These are phyloP conservation scores for Tulasnella sp. DNA, from an alignment of 768 basidiomycete species.

Conservation along the genomic window DNA sequence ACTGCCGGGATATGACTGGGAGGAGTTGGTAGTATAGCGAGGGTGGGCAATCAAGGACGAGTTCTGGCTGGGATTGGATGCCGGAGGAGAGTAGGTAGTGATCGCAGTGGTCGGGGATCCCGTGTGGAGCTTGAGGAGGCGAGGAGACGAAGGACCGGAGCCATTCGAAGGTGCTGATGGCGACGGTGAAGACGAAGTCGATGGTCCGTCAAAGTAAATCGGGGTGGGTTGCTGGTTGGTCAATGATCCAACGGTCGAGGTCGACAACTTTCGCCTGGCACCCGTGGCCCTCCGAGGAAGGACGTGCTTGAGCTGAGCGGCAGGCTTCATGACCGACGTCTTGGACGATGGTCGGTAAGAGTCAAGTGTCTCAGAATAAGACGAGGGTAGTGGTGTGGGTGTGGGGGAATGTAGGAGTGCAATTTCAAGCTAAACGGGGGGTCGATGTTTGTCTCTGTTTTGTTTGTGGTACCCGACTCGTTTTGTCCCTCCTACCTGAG, in stretches of 20 bases:
- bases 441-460: too few relatives aligned
- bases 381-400: neutral
- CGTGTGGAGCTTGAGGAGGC: neutral
- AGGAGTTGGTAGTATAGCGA: constrained; percentile 1
- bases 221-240: constrained; percentile 3
- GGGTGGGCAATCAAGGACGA: neutral
- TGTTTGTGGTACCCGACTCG: too few relatives aligned
- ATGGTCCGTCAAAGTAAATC: neutral
- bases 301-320: neutral
- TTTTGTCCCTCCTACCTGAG: too few relatives aligned
- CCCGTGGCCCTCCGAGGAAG: neutral
- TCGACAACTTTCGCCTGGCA: constrained; percentile 3
- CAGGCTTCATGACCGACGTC: constrained; percentile 1
- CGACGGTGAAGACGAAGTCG: neutral
- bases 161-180: neutral
- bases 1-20: neutral
- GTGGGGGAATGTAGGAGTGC: neutral
- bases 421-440: constrained; percentile 2
- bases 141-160: constrained; percentile 1
- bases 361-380: neutral
- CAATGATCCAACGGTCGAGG: neutral
- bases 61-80: neutral
- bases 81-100: neutral
- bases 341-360: neutral
- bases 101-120: neutral